Percentiles rank a stretch among this genome's conserved stretches.
phyloP scores from a whole-genome alignment of 75 land plant genomes.

The Ceratopteris richardii region DNA sequence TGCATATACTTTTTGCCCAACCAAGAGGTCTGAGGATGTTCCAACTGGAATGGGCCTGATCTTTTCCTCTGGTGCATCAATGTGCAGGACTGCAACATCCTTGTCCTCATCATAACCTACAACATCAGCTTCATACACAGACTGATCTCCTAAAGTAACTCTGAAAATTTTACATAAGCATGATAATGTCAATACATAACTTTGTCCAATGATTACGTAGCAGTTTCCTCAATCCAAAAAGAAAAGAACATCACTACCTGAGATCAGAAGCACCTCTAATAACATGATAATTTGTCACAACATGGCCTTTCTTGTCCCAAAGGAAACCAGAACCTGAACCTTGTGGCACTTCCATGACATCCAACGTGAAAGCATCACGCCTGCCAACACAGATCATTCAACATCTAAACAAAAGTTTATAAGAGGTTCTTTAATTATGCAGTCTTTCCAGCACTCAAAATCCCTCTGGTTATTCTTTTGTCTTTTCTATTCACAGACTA shows the following conservation, averaged over 20 bases:
- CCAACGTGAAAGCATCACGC: slow-evolving; percentile 39
- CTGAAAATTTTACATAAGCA: slow-evolving; percentile 4
- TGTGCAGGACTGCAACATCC: slow-evolving; percentile 44
- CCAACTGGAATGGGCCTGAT: slow-evolving; percentile 42
- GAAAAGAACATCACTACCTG: too few species aligned
- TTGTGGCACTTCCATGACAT: slow-evolving; percentile 48
- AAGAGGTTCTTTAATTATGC: background rate
- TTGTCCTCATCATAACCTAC: slow-evolving; percentile 46
- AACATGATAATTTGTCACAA: slow-evolving; percentile 45
- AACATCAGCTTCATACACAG: slow-evolving; percentile 40
- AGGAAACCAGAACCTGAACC: slow-evolving; percentile 47
- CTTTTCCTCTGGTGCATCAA: slow-evolving; percentile 36
- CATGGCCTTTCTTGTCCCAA: slow-evolving; percentile 40
- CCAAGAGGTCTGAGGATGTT: slow-evolving; percentile 39
- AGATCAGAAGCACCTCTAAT: slow-evolving; percentile 45
- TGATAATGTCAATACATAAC: too few species aligned
- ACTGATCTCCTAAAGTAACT: slow-evolving; percentile 41
- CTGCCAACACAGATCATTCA: slow-evolving; percentile 14
- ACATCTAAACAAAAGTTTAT: background rate
- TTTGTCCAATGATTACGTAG: too few species aligned
- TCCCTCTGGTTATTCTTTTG: background rate
- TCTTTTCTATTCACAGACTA: too few species aligned
- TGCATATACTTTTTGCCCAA: slow-evolving; percentile 43
- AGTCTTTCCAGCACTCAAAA: background rate
- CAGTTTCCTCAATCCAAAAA: too few species aligned